These are phyloP conservation scores for Colletotrichum simmondsii DNA, from an alignment of 2,329 filamentous ascomycete genomes.

Conservation along the genomic window DNA sequence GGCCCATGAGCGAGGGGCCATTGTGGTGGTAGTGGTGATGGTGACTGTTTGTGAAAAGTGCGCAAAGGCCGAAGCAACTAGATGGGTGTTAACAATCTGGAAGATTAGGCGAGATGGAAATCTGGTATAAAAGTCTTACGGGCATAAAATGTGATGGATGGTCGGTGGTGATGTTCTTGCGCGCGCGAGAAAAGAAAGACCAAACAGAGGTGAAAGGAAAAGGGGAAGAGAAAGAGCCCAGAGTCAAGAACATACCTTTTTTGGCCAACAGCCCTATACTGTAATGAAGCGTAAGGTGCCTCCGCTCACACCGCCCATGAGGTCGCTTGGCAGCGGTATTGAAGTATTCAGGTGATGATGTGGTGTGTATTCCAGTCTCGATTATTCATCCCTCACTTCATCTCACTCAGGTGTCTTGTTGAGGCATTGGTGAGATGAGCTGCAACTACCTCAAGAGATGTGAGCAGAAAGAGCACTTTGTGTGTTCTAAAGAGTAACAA, in stretches of 20 bases:
- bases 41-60: neutral
- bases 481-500: neutral
- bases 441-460: neutral
- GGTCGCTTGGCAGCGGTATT: neutral
- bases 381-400: neutral
- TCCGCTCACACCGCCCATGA: neutral
- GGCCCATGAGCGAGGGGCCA: constrained; percentile 12
- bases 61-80: neutral
- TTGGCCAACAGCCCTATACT: neutral
- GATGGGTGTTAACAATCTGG: neutral
- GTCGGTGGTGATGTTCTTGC: neutral
- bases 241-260: neutral
- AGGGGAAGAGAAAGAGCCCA: too few relatives aligned
- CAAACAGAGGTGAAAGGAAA: neutral
- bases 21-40: neutral
- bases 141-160: neutral
- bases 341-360: neutral
- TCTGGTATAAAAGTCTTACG: neutral
- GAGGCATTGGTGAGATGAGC: neutral
- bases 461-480: neutral
- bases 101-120: neutral
- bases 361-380: neutral
- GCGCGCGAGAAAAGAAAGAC: neutral
- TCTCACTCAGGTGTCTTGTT: neutral
- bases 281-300: neutral